These are phyloP conservation scores for Wallacemonas sp. DNA, from an alignment of 208 protist genomes.

Conservation along the genomic window DNA sequence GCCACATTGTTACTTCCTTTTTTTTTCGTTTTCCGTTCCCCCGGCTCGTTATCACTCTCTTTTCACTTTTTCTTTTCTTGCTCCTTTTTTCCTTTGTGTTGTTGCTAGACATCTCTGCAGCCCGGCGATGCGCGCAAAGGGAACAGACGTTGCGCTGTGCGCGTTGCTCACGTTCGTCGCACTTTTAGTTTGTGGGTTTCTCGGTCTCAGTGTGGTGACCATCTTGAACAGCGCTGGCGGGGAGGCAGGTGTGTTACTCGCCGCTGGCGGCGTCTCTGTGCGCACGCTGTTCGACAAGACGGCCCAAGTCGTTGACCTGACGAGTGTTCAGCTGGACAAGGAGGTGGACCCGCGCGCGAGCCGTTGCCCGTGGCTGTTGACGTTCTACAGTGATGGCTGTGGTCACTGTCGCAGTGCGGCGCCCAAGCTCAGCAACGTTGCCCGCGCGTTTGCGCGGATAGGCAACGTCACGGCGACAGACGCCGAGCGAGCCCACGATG, in stretches of 20 bases:
- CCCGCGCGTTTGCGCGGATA: neutral
- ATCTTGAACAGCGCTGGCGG: neutral
- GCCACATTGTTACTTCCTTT: neutral
- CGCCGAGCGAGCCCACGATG: constrained; percentile 9
- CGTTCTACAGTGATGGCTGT: constrained; percentile 55
- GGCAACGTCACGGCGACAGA: neutral
- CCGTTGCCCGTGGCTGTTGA: constrained; percentile 54
- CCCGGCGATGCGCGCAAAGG: too few species aligned
- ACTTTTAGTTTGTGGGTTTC: constrained; percentile 8
- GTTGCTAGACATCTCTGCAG: too few species aligned
- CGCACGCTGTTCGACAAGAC: constrained; percentile 12
- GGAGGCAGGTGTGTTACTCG: neutral
- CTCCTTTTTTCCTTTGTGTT: neutral
- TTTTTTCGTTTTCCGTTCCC: neutral
- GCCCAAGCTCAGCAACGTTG: constrained; percentile 7
- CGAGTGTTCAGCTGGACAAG: neutral
- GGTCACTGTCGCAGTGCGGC: constrained; percentile 49
- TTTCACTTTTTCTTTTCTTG: constrained; percentile 7
- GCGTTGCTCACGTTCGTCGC: neutral
- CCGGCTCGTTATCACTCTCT: constrained; percentile 7
- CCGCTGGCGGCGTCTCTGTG: constrained; percentile 9
- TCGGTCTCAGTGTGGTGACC: neutral
- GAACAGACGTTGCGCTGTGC: constrained; percentile 9
- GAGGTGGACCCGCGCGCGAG: constrained; percentile 12
- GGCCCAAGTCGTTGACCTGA: constrained; percentile 23